Evolutionary conservation across 2,329 filamentous ascomycete species (phyloP), one percentile per base, ranked within the genome.

Genomic region (Aspergillus hiratsukae): DNA sequence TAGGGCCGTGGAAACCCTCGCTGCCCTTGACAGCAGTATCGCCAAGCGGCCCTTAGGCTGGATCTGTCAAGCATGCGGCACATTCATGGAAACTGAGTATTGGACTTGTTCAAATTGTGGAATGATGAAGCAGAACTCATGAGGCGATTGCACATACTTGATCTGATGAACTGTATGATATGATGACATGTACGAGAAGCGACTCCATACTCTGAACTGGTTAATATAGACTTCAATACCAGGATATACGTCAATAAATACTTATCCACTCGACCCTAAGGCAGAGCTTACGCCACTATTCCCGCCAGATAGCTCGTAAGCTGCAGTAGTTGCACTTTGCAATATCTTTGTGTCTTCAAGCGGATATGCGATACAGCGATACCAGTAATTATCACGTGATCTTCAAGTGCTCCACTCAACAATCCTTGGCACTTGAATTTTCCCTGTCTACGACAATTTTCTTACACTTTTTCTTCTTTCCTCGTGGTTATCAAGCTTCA

Each of bases 11-110:
- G 77, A 78, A 54, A 64, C 67, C 0, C 64, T 78, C 3, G 65
- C 69, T 14, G 63, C 64, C 5, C 62, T 77, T 28, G 72, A 80
- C 40, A 72, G 73, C 23, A 75, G 75, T 25, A 70, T 71, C n/a
- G 73, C 72, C 21, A 75, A 74, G 41, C 72, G 78, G 48, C 78
- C 80, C 2, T 64, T 85, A 21, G 84, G 83, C 1, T 87, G 85
- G 85, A 74, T 80, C 53, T 87, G 85, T 66, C 64, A 75, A 52
- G 70, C 73, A 5, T 87, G 85, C 58, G 81, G 82, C 5, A 78
- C 80, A 0, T 87, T 84, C 58, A 87, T 86, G 83, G 84, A 87
- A 67, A 78, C 77, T 21, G 73, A 83, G 62, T 87, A 83, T 83
- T 87, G 83, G 84, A 86, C 83, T 4, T 87, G 84, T 62, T 79